A percentile compares a stretch with the other conserved stretches of the same genome.
Conservation (phyloP, 2,329 filamentous ascomycete genomes). For the Colletotrichum lini region DNA sequence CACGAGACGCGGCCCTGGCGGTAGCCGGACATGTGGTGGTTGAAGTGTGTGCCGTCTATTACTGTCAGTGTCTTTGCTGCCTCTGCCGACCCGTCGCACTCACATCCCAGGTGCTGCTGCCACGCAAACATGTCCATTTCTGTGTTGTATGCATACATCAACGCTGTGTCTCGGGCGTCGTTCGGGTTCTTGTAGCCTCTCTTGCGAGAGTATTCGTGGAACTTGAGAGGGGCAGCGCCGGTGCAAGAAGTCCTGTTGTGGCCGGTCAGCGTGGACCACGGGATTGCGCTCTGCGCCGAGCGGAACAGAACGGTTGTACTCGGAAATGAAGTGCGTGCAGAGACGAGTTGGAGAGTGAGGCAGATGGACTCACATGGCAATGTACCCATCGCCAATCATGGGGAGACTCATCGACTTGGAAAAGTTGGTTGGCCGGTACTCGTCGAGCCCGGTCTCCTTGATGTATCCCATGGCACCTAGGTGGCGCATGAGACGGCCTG, state of each 20-base stretch:
- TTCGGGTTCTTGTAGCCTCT: conserved; percentile 50
- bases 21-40: conserved; percentile 56
- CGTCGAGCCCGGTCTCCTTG: conserved; percentile 51
- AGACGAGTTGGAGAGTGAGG: too few species aligned
- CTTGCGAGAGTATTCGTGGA: conserved; percentile 50
- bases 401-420: conserved; percentile 52
- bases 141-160: conserved; percentile 53
- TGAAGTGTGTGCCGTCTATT: conserved; percentile 49
- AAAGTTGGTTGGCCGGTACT: conserved; percentile 57
- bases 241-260: conserved; percentile 20
- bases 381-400: conserved; percentile 54
- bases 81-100: background rate
- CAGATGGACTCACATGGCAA: conserved; percentile 46
- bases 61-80: background rate
- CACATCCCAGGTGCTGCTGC: conserved; percentile 44
- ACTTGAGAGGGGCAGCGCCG: conserved; percentile 45
- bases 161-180: conserved; percentile 48
- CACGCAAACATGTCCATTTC: conserved; percentile 55
- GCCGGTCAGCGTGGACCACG: background rate
- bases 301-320: too few species aligned
- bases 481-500: conserved; percentile 54
- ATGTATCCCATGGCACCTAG: conserved; percentile 57
- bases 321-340: too few species aligned
- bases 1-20: conserved; percentile 51
- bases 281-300: background rate